A percentile compares a stretch with the other conserved stretches of the same genome.
Evolutionary conservation across 2,329 filamentous ascomycete genomes (phyloP).

Genomic region (Ophiostoma piceae): DNA sequence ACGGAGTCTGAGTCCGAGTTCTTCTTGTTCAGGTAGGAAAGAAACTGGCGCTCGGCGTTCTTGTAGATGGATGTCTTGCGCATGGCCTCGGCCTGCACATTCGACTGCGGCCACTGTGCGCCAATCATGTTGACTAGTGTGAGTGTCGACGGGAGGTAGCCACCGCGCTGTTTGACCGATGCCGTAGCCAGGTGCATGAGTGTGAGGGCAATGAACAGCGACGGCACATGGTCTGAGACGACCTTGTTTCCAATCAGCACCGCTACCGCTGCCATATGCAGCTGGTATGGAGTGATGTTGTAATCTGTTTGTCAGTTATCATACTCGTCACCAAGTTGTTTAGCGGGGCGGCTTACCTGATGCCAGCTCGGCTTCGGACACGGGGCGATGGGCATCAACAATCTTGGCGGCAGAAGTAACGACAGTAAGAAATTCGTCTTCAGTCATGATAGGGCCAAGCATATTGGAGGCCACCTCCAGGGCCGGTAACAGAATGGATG

Average conservation of each 20-base stretch:
- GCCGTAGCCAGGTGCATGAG: constrained; percentile 35
- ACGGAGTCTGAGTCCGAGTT: not conserved
- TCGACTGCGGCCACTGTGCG: constrained; percentile 20
- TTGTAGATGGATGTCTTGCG: constrained; percentile 28
- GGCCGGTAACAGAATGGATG: not conserved
- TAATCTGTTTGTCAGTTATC: constrained; percentile 25
- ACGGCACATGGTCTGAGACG: not conserved
- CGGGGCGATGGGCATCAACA: not conserved
- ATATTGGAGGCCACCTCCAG: constrained; percentile 12
- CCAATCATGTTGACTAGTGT: constrained; percentile 30
- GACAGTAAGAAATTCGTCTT: constrained; percentile 17
- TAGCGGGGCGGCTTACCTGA: constrained; percentile 14
- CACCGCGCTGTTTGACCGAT: constrained; percentile 25
- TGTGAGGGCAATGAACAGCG: constrained; percentile 31
- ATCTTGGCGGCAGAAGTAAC: not conserved
- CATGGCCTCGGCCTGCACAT: constrained; percentile 3
- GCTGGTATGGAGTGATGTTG: constrained; percentile 30
- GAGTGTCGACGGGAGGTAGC: constrained; percentile 37
- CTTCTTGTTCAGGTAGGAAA: constrained; percentile 25
- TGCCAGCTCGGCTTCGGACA: constrained; percentile 7
- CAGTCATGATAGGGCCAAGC: constrained; percentile 10
- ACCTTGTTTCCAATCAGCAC: constrained; percentile 28
- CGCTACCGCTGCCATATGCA: constrained; percentile 34
- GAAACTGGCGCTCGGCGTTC: constrained; percentile 28
- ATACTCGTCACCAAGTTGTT: not conserved